Percentiles rank a stretch among this genome's conserved stretches.
These are phyloP conservation scores for Bipolaris victoriae DNA, from an alignment of 2,329 filamentous ascomycete species.

Conservation along the genomic window DNA sequence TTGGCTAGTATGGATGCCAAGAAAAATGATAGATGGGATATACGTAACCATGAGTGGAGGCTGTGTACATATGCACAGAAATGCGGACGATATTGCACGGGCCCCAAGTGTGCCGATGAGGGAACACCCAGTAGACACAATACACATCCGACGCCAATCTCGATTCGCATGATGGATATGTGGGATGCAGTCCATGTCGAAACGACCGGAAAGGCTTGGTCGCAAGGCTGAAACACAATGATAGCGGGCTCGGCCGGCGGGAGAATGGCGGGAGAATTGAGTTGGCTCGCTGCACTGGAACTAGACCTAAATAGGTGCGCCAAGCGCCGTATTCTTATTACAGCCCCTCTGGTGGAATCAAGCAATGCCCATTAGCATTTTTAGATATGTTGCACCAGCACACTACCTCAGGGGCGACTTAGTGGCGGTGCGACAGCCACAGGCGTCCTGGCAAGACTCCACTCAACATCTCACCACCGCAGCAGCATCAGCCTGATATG, in stretches of 20 bases:
- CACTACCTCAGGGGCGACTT: neutral
- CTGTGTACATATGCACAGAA: too few relatives aligned
- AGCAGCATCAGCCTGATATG: neutral
- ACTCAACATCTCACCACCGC: neutral
- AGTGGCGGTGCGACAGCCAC: neutral
- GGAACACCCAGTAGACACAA: too few relatives aligned
- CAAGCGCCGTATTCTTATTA: neutral
- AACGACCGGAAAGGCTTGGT: neutral
- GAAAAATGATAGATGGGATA: too few relatives aligned
- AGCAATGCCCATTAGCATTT: conserved; percentile 1
- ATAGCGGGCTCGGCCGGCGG: neutral
- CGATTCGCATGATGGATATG: neutral
- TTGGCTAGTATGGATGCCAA: too few relatives aligned
- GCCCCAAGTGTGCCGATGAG: too few relatives aligned
- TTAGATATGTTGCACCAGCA: neutral
- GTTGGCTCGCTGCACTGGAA: neutral
- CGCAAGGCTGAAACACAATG: neutral
- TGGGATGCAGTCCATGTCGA: too few relatives aligned
- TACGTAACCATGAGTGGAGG: too few relatives aligned
- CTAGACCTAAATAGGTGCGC: neutral
- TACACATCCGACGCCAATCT: neutral
- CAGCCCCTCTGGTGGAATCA: neutral
- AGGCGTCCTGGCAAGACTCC: neutral
- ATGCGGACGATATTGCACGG: too few relatives aligned
- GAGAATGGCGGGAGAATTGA: neutral